A percentile compares a stretch with the other conserved stretches of the same genome.
phyloP scores from a whole-genome alignment of 306 rosid species.

The Inga laurina region DNA sequence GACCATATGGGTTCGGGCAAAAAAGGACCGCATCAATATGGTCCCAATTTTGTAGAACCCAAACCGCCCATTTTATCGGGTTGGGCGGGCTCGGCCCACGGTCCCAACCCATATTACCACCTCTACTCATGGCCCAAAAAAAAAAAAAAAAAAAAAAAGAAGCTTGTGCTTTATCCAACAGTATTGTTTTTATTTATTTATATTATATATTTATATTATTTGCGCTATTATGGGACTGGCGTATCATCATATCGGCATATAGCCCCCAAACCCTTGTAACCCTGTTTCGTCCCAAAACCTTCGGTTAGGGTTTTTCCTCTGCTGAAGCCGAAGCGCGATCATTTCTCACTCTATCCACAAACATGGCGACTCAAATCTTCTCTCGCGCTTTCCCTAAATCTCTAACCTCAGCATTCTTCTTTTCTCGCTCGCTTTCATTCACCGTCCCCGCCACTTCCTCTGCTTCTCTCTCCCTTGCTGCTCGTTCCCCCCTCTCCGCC shows the following conservation, averaged over 20 bases:
- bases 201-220: too few relatives aligned
- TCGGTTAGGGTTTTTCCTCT: constrained; percentile 42
- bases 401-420: constrained; percentile 41
- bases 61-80: too few relatives aligned
- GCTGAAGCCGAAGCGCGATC: not conserved
- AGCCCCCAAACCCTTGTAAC: not conserved
- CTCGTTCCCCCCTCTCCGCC: constrained; percentile 38
- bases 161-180: too few relatives aligned
- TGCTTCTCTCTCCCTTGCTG: constrained; percentile 12
- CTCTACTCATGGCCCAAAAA: too few relatives aligned
- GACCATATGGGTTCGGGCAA: too few relatives aligned
- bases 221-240: not conserved
- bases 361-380: constrained; percentile 70
- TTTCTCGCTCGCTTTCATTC: constrained; percentile 43
- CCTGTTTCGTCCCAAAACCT: not conserved
- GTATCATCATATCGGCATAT: not conserved
- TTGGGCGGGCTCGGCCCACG: too few relatives aligned
- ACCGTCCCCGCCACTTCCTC: constrained; percentile 27
- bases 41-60: too few relatives aligned
- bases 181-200: too few relatives aligned
- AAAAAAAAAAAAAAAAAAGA: too few relatives aligned
- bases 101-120: too few relatives aligned
- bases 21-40: too few relatives aligned
- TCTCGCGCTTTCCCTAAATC: constrained; percentile 59
- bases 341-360: not conserved